Evolutionary conservation across 2,329 filamentous ascomycete genomes (phyloP).

Genomic region (Stagonosporopsis rhizophila): DNA sequence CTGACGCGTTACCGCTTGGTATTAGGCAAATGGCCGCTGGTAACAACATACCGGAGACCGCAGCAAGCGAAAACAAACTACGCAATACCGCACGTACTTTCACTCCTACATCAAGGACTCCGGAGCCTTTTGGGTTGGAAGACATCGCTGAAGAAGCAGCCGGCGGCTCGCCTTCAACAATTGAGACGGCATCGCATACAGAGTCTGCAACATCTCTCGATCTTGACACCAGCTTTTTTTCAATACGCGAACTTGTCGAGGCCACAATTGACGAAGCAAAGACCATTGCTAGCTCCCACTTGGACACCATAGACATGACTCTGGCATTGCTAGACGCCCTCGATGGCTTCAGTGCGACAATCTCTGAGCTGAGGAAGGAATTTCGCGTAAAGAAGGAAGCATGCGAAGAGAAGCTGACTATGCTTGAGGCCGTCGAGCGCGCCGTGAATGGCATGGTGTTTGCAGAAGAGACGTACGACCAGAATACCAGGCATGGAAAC

Average conservation of each 20-base stretch:
- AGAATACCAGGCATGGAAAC: neutral
- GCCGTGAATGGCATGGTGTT: neutral
- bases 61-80: neutral
- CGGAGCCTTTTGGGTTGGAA: conserved; percentile 3
- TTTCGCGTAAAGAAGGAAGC: conserved; percentile 17
- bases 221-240: conserved; percentile 8
- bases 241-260: conserved; percentile 17
- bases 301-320: conserved; percentile 22
- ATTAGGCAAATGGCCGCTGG: neutral
- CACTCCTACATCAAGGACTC: neutral
- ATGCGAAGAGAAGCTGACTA: conserved; percentile 19
- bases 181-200: neutral
- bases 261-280: conserved; percentile 22
- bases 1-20: neutral
- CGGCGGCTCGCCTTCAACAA: neutral
- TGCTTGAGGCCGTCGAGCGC: conserved; percentile 19
- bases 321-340: conserved; percentile 23
- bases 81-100: neutral
- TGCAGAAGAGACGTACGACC: neutral
- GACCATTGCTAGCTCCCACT: conserved; percentile 2
- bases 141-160: conserved; percentile 6
- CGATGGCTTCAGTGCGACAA: conserved; percentile 23
- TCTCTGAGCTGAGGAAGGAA: conserved; percentile 18
- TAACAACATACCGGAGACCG: neutral
- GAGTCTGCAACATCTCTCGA: conserved; percentile 2